A percentile compares a stretch with the other conserved stretches of the same genome.
Conservation (phyloP, 1,284 basidiomycete species). For the Rhodotorula sp. region DNA sequence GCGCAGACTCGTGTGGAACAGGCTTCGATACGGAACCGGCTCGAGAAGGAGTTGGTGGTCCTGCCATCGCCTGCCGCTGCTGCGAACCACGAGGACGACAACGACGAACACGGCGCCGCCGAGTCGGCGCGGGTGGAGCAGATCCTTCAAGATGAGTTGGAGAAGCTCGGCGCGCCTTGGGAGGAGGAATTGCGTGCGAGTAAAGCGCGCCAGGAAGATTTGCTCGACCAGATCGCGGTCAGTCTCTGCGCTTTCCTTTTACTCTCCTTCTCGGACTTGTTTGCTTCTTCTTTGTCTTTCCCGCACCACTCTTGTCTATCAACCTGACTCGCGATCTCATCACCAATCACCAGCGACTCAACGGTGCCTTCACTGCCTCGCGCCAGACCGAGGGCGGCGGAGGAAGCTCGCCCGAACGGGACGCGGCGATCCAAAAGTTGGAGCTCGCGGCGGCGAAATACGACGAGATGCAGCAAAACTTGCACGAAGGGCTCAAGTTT, state of each 20-base stretch:
- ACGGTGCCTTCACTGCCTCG: neutral
- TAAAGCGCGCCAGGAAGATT: neutral
- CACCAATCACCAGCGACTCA: neutral
- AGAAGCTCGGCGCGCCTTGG: constrained; percentile 59
- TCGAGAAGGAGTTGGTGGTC: constrained; percentile 62
- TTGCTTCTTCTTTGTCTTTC: too few relatives aligned
- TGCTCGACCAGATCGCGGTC: constrained; percentile 9
- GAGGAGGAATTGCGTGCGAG: neutral
- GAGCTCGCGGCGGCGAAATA: constrained; percentile 2
- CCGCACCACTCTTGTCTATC: too few relatives aligned
- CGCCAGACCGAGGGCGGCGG: neutral
- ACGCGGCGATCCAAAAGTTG: neutral
- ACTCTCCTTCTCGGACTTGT: neutral
- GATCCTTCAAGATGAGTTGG: constrained; percentile 70
- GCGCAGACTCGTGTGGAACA: constrained; percentile 63
- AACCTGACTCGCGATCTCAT: neutral
- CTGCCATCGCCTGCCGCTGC: too few relatives aligned
- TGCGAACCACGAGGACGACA: constrained; percentile 52
- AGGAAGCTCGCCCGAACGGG: neutral
- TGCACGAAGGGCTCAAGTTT: constrained; percentile 19
- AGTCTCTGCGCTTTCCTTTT: neutral
- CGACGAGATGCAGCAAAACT: constrained; percentile 15
- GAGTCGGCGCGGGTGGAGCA: constrained; percentile 74
- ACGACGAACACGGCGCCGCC: constrained; percentile 50
- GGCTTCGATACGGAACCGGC: constrained; percentile 73